Evolutionary conservation across 306 rosid genomes (phyloP).

Genomic region (Sicyos edulis): DNA sequence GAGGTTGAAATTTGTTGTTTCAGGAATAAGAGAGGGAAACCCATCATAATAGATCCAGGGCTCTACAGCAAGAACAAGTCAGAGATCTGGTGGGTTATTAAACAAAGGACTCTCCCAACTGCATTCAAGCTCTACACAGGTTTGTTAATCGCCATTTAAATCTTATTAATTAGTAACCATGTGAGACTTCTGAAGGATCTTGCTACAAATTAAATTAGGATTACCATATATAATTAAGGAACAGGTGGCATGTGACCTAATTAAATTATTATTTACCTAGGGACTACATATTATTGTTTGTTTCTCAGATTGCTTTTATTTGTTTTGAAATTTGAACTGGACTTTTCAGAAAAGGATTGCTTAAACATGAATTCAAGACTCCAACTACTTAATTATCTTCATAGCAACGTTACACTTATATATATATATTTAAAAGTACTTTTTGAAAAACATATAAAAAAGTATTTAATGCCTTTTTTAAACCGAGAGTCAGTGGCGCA

Average conservation of each 20-base stretch:
- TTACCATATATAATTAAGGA: background rate
- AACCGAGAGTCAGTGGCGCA: too few species aligned
- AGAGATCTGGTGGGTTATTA: conserved; percentile 81
- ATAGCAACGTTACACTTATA: background rate
- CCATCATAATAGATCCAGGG: conserved; percentile 78
- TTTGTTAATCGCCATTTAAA: conserved; percentile 21
- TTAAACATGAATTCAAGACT: background rate
- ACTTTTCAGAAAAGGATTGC: background rate
- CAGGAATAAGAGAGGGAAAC: conserved; percentile 89
- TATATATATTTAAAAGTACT: background rate
- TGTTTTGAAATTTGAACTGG: background rate
- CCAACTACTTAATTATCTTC: background rate
- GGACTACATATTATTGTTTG: background rate
- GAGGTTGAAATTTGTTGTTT: conserved; percentile 13
- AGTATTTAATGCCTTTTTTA: too few species aligned
- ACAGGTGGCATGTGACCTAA: background rate
- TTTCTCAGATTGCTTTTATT: background rate
- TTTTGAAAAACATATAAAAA: too few species aligned
- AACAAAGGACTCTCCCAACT: conserved; percentile 72
- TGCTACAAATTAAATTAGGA: background rate
- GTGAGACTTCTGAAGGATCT: conserved; percentile 1
- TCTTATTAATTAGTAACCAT: conserved; percentile 2
- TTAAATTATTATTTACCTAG: background rate
- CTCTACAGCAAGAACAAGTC: conserved; percentile 71
- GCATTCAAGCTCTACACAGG: conserved; percentile 95